Evolutionary conservation across 2,329 filamentous ascomycete species (phyloP), one percentile per base, ranked within the genome.

Genomic region (Beauveria sp.): DNA sequence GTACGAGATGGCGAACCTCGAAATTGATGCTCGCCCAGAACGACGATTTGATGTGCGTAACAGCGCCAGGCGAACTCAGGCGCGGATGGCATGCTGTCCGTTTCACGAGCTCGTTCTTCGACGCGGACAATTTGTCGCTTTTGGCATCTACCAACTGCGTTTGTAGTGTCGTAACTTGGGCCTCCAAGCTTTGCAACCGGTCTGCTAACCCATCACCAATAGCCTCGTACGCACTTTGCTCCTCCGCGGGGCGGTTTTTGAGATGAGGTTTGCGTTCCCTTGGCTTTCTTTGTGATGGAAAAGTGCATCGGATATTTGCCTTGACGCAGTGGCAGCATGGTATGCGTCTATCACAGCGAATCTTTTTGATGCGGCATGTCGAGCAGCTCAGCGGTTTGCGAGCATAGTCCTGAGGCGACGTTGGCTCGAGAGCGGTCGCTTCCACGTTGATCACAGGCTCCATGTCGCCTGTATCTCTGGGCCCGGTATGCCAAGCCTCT

Each of bases 11-110:
- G 28, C 60, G 4, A n/a, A 55, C 61, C 50, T 62, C 37, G n/a
- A 44, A 40, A 20, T 62, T 62, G 43, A 62, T 59, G 34, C 48
- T 58, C 22, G 28, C 44, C 61, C 61, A 62, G 12, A 62, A 62
- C 1, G 61, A 61, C 16, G 26, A 48, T 48, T 50, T 55, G 8
- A 59, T 53, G 2, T 46, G 48, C 9, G 57, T 37, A 24, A 30
- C 37, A n/a, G 26, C 40, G n/a, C 37, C 56, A 2, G 14, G 3
- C 28, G 51, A 5, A 10, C 5, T 51, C n/a, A 26, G 18, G 18
- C n/a, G 20, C 9, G 40, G 37, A 40, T 40, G 34, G 16, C 3
- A 5, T 40, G 28, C 12, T 18, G n/a, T 2, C 8, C 46, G 48
- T 26, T 54, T 60, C 1, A 47, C 41, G n/a, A 53, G 16, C 48